Evolutionary conservation across 2,329 filamentous ascomycete species (phyloP), one percentile per base, ranked within the genome.

Genomic region (Pseudogymnoascus sp.): DNA sequence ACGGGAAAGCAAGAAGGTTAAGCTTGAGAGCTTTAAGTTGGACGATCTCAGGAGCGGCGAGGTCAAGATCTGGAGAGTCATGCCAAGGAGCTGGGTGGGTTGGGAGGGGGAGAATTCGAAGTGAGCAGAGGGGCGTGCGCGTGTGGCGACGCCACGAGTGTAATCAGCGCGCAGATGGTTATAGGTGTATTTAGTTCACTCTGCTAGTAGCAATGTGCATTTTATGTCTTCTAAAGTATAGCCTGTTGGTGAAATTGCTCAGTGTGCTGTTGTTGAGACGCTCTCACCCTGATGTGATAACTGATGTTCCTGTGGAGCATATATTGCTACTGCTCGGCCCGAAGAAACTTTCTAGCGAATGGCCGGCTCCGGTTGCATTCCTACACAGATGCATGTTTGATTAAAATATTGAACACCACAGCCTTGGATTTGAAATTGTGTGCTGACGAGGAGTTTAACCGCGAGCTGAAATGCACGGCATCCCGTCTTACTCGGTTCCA

Each of bases 21-120:
- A 95, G 78, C 79, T 90, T 64, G 93, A 97, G 79, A 96, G 92
- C 76, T 97, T 93, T 77, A 90, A 92, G 77, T 82, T 99, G 64
- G 92, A 92, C 48, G 94, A 99, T 77, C 72, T 99, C 73, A 83
- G 90, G 72, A 93, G 88, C 74, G 94, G 94, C 15, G 94, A 99
- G 77, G 92, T 97, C 69, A 93, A 94, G 79, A 91, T 99, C 64
- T 99, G 94, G 94, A 85, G 94, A 62, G 89, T 97, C 52, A 96
- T 97, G 85, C 89, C 90, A 39, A 83, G 90, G 69, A 87, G 83
- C 72, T 99, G 92, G 92, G 87, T 97, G 60, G 92, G 92, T 25
- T 97, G 93, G 94, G 87, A 87, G 70, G 79, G 79, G 67, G 76
- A 79, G 74, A 80, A 82, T 69, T 85, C 83, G 40, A 58, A 29